Evolutionary conservation across 371 early-diverging fungal species (phyloP).

Genomic region (Mucor piriformis): DNA sequence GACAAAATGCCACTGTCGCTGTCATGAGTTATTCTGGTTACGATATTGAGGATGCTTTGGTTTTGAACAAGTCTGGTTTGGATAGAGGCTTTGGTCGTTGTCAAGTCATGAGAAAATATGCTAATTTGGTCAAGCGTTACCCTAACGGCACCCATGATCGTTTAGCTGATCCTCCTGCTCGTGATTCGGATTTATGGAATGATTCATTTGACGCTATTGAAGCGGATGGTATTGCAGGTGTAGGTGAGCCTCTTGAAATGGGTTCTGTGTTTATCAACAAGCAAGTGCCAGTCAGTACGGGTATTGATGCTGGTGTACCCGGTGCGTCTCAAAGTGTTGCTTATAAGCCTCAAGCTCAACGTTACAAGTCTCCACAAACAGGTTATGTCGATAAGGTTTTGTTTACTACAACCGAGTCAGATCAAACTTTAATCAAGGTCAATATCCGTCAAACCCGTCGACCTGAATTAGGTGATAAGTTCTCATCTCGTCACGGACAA

Average conservation of each 20-base stretch:
- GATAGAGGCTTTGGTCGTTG: conserved; percentile 99
- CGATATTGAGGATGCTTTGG: conserved; percentile 99
- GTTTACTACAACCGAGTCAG: conserved; percentile 93
- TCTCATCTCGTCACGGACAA: conserved; percentile 99
- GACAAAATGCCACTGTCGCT: conserved; percentile 99
- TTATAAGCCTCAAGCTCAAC: conserved; percentile 80
- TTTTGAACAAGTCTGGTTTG: conserved; percentile 96
- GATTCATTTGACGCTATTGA: conserved; percentile 74
- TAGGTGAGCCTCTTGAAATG: conserved; percentile 79
- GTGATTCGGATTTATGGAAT: conserved; percentile 49
- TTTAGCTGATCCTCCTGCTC: conserved; percentile 75
- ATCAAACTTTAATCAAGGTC: conserved; percentile 95
- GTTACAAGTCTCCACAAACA: conserved; percentile 86
- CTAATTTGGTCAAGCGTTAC: conserved; percentile 79
- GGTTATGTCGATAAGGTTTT: conserved; percentile 90
- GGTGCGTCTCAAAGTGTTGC: conserved; percentile 55
- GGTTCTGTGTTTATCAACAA: conserved; percentile 87
- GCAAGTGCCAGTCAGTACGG: conserved; percentile 81
- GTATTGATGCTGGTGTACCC: conserved; percentile 59
- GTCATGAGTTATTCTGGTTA: conserved; percentile 99
- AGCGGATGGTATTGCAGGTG: conserved; percentile 87
- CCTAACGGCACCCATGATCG: conserved; percentile 91
- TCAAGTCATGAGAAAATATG: conserved; percentile 93
- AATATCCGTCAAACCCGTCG: conserved; percentile 95
- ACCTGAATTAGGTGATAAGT: conserved; percentile 99